Base-by-base conservation (phyloP, 176 grass and related monocot genomes). In the Thalia dealbata region DNA sequence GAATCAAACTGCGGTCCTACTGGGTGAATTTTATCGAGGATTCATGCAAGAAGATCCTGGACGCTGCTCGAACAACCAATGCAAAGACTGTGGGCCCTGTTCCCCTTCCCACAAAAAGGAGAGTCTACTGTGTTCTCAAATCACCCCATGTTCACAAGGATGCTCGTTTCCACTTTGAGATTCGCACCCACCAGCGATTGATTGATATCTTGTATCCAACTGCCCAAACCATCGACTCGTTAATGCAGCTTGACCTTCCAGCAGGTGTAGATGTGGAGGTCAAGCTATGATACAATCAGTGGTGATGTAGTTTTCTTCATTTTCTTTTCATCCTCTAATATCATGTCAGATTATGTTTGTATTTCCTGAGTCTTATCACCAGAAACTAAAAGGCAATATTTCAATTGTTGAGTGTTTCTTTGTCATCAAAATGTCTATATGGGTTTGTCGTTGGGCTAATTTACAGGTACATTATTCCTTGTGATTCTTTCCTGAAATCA, bases 141-240 rank as follows among this genome's bases (percentile, higher is more conserved):
- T 99, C 95, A 15, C 95, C 95, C 35, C 90, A 93, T 7, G 91
- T 93, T 59, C 90, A 99, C 78, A 99, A 99, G 78, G 95, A 99
- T 55, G 84, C 95, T n/a, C 80, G 95, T 48, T 92, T 93, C 60
- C 95, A 99, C 51, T 99, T 99, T 0, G 95, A 99, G 87, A 99
- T 99, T 75, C 79, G 95, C 38, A 99, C 95, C 0, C 95, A 91
- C 62, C 87, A 88, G 52, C 82, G 95, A 58, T n/a, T 99, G 50
- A 93, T 99, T 30, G 95, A 99, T 70, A 95, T 99, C 75, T 82
- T 95, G 73, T 84, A 99, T 76, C 95, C 95, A 2, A 99, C 90
- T 63, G 90, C 90, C 38, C 89, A 97, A 70, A 97, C 95, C 35
- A 89, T 97, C 10, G 95, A 99, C 58, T 93, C 90, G 0, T 76